phyloP scores from a whole-genome alignment of 2,329 filamentous ascomycete species.

The Colletotrichum sojae region DNA sequence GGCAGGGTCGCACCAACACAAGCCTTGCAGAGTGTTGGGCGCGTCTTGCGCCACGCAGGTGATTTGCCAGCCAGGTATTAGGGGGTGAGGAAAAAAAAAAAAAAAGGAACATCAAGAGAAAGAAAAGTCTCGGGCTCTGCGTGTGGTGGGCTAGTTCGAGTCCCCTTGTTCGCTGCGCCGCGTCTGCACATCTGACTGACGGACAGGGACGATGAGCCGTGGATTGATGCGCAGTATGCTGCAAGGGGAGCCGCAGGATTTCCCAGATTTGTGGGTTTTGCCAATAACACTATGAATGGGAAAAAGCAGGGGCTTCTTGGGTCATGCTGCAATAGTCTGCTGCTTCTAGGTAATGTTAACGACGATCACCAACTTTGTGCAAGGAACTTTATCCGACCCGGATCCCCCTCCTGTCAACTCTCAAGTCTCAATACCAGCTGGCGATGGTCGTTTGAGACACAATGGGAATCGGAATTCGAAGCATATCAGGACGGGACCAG shows the following conservation, averaged over 20 bases:
- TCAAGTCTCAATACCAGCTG: background rate
- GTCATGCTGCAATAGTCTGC: background rate
- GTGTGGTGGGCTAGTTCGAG: background rate
- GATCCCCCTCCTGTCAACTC: background rate
- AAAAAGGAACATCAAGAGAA: too few relatives aligned
- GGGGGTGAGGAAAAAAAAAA: too few relatives aligned
- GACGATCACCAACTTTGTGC: slow-evolving; percentile 11
- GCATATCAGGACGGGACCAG: background rate
- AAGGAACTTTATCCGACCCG: background rate
- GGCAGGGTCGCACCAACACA: background rate
- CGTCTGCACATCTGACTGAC: slow-evolving; percentile 19
- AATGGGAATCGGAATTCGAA: background rate
- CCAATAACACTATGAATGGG: slow-evolving; percentile 11
- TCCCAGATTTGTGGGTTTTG: slow-evolving; percentile 18
- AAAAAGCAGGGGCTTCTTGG: too few relatives aligned
- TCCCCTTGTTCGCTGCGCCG: slow-evolving; percentile 9
- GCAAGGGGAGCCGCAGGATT: slow-evolving; percentile 27
- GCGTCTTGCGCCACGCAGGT: background rate
- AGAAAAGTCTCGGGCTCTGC: too few relatives aligned
- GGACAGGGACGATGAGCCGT: slow-evolving; percentile 14
- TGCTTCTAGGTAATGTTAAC: slow-evolving; percentile 1
- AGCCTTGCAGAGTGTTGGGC: background rate
- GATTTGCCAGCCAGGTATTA: too few relatives aligned
- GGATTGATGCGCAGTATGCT: slow-evolving; percentile 21
- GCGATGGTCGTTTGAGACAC: background rate